Evolutionary conservation across 768 basidiomycete species (phyloP).

Genomic region (Termitomyces sp.): DNA sequence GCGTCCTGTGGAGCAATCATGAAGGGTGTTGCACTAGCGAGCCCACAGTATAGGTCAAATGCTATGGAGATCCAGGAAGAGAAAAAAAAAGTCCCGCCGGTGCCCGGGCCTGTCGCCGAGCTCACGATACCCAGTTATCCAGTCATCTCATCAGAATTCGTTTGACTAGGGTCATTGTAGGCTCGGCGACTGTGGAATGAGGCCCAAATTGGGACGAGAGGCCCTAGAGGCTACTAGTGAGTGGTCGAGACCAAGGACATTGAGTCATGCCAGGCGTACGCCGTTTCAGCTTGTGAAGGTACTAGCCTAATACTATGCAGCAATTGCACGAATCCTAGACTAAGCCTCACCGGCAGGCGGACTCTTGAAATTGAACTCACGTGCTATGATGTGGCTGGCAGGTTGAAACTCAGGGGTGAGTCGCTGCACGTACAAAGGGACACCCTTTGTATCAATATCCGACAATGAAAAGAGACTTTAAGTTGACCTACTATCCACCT

Average conservation of each 20-base stretch:
- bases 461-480: background rate
- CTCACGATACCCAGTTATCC: background rate
- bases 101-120: background rate
- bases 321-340: no score
- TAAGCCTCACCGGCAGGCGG: no score
- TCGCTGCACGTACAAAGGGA: no score
- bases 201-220: background rate
- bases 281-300: background rate
- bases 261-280: background rate
- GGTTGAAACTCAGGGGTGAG: no score
- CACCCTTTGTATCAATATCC: background rate
- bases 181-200: background rate
- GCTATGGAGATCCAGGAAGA: background rate
- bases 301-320: no score
- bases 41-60: no score
- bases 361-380: no score
- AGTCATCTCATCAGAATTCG: background rate
- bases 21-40: background rate
- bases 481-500: slow-evolving; percentile 3
- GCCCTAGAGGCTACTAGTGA: background rate
- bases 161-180: background rate
- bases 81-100: background rate
- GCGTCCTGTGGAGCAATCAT: background rate
- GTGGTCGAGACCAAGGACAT: background rate
- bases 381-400: no score